Evolutionary conservation across 148 eudicot species (phyloP).

Genomic region (Persicaria maculosa): DNA sequence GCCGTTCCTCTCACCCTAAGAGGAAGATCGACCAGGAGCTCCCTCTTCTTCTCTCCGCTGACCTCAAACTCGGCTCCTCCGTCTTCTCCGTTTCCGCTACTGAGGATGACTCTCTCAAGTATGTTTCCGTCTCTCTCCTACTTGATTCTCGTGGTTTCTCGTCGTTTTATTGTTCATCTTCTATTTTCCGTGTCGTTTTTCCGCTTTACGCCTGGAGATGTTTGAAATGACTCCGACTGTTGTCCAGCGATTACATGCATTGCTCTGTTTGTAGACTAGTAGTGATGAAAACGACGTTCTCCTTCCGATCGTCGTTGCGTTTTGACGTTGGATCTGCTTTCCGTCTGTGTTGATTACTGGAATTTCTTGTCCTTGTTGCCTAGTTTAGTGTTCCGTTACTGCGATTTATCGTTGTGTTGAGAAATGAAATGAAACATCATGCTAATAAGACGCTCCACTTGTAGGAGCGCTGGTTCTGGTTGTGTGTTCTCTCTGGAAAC

Average conservation of each 20-base stretch:
- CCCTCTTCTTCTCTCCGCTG: conserved; percentile 67
- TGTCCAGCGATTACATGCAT: no score
- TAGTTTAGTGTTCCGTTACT: background rate
- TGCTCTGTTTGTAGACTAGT: no score
- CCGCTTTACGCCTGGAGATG: background rate
- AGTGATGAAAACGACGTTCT: background rate
- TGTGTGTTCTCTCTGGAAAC: conserved; percentile 48
- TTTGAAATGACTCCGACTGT: background rate
- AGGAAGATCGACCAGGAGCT: conserved; percentile 85
- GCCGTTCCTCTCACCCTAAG: conserved; percentile 53
- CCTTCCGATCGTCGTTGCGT: background rate
- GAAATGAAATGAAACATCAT: background rate
- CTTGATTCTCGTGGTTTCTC: background rate
- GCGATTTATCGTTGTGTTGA: background rate
- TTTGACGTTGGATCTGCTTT: background rate
- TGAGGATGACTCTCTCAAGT: conserved; percentile 42
- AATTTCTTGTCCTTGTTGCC: background rate
- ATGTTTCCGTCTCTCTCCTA: conserved; percentile 7
- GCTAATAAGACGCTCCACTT: background rate
- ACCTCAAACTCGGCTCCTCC: conserved; percentile 55
- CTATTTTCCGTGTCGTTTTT: background rate
- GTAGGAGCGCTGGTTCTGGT: conserved; percentile 20
- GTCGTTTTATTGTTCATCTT: background rate
- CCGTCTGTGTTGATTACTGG: background rate
- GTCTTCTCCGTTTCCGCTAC: conserved; percentile 52